Evolutionary conservation across 2,329 filamentous ascomycete genomes (phyloP), one percentile per base, ranked within the genome.

Genomic region (Macrophomina pseudophaseolina): DNA sequence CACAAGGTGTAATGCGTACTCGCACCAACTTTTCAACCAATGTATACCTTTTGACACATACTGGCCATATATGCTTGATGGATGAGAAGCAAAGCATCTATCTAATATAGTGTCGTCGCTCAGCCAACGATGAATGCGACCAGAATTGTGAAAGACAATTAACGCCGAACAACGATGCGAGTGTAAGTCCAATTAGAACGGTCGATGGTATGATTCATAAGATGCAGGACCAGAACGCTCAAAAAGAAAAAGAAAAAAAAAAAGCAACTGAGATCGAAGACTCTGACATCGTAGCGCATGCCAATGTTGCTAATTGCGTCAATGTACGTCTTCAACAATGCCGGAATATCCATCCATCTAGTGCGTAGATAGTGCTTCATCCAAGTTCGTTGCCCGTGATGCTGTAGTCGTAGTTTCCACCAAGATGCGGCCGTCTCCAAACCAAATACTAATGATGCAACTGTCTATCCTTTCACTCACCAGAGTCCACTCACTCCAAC

Each of bases 401-500:
- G 3, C 23, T 23, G 23, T 23, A 23, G 23, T 23, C 23, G 23
- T 23, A 23, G 23, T 23, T 23, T 23, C 23, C 23, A n/a, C 23
- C 23, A 23, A 23, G 23, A 23, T 23, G 23, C 23, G 23, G 23
- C 3, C 23, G 23, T 23, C 23, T 23, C 23, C 23, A 23, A 23
- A 2, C 23, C 23, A 23, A 23, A 23, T 23, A 23, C 2, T 23
- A 23, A 23, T 23, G 23, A 38, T 38, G 35, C 35, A 7, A 38
- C 11, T 38, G 35, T 7, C 35, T 38, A 4, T 8, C 3, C 35
- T 38, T 8, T 7, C 11, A 7, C 35, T 8, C 35, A 38, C 7
- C 52, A 18, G 16, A 14, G 32, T 14, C 30, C 16, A 8, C 40
- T 62, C 42, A 69, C 63, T 77, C 75, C 49, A 79, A 54, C 67